phyloP scores from a whole-genome alignment of 2,329 filamentous ascomycete genomes.

The Penicillium sp. region DNA sequence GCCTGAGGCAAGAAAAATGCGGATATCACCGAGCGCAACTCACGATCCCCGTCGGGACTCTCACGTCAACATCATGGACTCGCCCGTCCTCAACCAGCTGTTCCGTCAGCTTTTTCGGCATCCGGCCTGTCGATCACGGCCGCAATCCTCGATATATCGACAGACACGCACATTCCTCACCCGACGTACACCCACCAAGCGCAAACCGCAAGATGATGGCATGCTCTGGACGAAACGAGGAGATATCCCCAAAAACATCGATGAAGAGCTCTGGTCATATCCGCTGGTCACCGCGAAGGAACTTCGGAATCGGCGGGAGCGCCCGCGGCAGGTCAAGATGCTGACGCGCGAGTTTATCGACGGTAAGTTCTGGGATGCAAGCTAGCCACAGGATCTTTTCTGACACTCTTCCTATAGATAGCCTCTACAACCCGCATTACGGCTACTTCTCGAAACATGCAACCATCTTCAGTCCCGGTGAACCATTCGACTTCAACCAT shows the following conservation, averaged over 20 bases:
- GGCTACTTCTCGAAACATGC: conserved; percentile 96
- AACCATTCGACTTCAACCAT: conserved; percentile 81
- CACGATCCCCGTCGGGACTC: conserved; percentile 5
- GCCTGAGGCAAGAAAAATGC: conserved; percentile 18
- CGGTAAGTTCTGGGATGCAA: conserved; percentile 53
- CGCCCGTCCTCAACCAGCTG: conserved; percentile 70
- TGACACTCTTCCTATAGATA: conserved; percentile 57
- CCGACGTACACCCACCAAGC: conserved; percentile 36
- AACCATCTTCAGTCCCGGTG: conserved; percentile 89
- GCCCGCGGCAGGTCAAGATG: conserved; percentile 92
- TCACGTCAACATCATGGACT: conserved; percentile 64
- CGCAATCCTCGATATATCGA: conserved; percentile 33
- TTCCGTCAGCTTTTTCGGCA: conserved; percentile 84
- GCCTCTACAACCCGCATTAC: conserved; percentile 89
- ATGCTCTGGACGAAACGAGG: conserved; percentile 84
- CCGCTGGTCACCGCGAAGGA: conserved; percentile 82
- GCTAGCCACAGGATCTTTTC: not conserved
- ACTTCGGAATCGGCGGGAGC: conserved; percentile 66
- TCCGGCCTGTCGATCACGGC: conserved; percentile 59
- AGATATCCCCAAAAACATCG: conserved; percentile 71
- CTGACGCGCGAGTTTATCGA: conserved; percentile 96
- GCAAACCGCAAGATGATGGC: conserved; percentile 51
- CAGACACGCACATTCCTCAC: conserved; percentile 40
- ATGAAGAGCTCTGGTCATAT: conserved; percentile 75
- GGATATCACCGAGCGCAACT: conserved; percentile 1